Conservation (phyloP, 768 basidiomycete genomes). For the Leucocoprinus sp. region DNA sequence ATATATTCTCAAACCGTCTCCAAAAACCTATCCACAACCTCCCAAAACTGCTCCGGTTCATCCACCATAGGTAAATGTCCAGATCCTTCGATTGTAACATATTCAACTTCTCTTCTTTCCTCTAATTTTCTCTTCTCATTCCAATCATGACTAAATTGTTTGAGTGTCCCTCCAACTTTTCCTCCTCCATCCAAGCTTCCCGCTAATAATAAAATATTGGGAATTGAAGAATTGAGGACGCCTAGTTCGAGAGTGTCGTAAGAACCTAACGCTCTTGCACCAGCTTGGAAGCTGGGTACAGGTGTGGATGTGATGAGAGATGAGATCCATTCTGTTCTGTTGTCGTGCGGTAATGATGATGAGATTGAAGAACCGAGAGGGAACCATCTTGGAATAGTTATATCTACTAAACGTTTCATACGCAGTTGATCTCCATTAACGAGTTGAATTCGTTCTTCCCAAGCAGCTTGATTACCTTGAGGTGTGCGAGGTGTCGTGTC, state of each 20-base stretch:
- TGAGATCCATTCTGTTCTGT: conserved; percentile 22
- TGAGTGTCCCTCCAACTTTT: conserved; percentile 32
- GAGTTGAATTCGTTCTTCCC: conserved; percentile 37
- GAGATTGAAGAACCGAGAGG: conserved; percentile 23
- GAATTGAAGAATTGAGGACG: conserved; percentile 20
- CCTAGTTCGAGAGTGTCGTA: conserved; percentile 27
- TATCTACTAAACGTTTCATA: conserved; percentile 31
- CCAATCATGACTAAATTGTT: conserved; percentile 27
- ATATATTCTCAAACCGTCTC: background rate
- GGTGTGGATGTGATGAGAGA: conserved; percentile 32
- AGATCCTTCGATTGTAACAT: conserved; percentile 26
- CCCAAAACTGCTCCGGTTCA: conserved; percentile 32
- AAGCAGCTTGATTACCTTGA: conserved; percentile 38
- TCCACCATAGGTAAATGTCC: conserved; percentile 51
- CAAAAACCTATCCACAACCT: conserved; percentile 17
- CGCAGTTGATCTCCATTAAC: conserved; percentile 23
- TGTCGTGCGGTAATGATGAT: background rate
- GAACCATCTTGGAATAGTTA: conserved; percentile 44
- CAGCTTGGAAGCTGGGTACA: conserved; percentile 36
- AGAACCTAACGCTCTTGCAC: conserved; percentile 35
- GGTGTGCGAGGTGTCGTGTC: conserved; percentile 39
- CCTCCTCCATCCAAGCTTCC: conserved; percentile 42
- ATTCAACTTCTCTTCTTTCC: conserved; percentile 19
- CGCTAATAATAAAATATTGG: conserved; percentile 34
- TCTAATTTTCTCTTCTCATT: conserved; percentile 12